phyloP scores from a whole-genome alignment of 129 eudicot genomes.

The Arctium minus region DNA sequence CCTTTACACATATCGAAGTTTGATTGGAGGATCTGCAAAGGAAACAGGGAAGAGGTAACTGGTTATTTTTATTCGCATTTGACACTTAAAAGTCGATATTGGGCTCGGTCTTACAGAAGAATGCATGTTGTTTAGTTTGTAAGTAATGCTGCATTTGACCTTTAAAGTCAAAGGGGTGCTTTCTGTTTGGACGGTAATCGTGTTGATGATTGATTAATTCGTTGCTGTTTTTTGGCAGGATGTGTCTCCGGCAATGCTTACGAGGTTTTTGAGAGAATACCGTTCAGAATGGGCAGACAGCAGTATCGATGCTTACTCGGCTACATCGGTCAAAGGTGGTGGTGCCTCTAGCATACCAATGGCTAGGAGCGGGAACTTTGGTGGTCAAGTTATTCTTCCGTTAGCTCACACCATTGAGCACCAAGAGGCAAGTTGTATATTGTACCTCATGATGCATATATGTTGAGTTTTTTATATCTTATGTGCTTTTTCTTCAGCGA shows the following conservation, averaged over 20 bases:
- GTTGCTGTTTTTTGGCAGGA: conserved; percentile 35
- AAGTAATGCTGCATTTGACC: too few relatives aligned
- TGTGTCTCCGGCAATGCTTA: conserved; percentile 70
- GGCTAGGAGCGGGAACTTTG: conserved; percentile 54
- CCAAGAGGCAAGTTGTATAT: conserved; percentile 60
- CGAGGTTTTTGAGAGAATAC: conserved; percentile 73
- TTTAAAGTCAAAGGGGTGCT: too few relatives aligned
- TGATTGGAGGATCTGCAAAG: too few relatives aligned
- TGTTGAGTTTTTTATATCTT: too few relatives aligned
- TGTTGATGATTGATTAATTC: too few relatives aligned
- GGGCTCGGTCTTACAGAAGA: too few relatives aligned
- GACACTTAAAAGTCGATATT: too few relatives aligned
- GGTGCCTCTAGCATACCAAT: conserved; percentile 56
- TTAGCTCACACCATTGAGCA: conserved; percentile 81
- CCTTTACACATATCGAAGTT: too few relatives aligned
- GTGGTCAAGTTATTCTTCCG: conserved; percentile 82
- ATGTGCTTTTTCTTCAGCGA: neutral
- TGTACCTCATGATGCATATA: neutral
- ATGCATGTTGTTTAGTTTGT: too few relatives aligned
- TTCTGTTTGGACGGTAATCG: too few relatives aligned
- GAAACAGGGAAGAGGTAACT: too few relatives aligned
- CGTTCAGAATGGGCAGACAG: conserved; percentile 90
- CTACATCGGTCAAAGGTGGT: conserved; percentile 66
- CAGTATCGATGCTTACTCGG: conserved; percentile 72
- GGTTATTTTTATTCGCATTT: too few relatives aligned